Conservation (phyloP, 306 rosid species). For the Herpetospermum pedunculosum region DNA sequence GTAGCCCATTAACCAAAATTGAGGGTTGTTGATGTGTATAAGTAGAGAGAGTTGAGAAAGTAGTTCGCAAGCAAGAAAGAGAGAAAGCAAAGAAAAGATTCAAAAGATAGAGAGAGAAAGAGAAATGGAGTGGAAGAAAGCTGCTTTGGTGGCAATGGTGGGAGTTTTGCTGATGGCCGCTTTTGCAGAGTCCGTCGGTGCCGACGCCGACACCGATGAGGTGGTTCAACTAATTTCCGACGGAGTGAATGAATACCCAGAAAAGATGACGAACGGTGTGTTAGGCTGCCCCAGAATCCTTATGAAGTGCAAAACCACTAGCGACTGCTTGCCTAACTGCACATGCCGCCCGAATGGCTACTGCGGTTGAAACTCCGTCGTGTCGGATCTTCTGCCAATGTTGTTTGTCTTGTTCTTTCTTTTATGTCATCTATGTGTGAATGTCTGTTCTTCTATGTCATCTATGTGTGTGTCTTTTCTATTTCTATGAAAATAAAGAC, state of each 20-base stretch:
- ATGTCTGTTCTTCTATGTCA: too few species aligned
- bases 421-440: not conserved
- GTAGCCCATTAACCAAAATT: too few species aligned
- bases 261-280: not conserved
- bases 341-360: not conserved
- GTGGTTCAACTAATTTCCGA: not conserved
- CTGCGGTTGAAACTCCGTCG: not conserved
- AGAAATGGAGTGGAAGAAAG: not conserved
- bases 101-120: not conserved
- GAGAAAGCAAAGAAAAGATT: not conserved
- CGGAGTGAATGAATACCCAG: not conserved
- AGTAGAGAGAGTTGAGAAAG: too few species aligned
- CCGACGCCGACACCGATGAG: too few species aligned
- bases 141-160: not conserved
- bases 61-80: too few species aligned
- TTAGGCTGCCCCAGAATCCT: not conserved
- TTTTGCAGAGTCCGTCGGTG: not conserved
- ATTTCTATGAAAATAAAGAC: not conserved
- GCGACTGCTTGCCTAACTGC: not conserved
- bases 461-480: too few species aligned
- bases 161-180: not conserved
- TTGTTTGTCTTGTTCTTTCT: not conserved
- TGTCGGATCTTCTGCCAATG: not conserved
- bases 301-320: not conserved
- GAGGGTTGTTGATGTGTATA: too few species aligned